phyloP scores from a whole-genome alignment of 257 asterid species.

The Vinca minor region DNA sequence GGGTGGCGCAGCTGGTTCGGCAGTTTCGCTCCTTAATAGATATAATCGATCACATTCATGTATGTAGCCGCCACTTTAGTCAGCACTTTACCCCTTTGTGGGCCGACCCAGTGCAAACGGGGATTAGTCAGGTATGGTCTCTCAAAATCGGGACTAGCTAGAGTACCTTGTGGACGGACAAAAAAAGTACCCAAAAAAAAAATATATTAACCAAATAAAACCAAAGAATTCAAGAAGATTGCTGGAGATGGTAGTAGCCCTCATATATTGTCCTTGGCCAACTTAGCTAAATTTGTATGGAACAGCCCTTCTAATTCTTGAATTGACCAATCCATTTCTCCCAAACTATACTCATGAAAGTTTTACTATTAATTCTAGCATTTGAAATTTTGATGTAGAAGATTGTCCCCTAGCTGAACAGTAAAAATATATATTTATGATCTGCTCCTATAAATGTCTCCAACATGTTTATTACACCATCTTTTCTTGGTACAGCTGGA shows the following conservation, averaged over 20 bases:
- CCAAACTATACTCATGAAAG: conserved; percentile 1
- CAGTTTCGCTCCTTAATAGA: too few species aligned
- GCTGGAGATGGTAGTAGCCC: neutral
- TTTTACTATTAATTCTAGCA: neutral
- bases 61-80: too few species aligned
- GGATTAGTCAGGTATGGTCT: too few species aligned
- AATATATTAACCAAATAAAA: too few species aligned
- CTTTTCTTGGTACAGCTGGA: neutral
- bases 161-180: too few species aligned
- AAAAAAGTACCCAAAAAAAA: too few species aligned
- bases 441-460: neutral
- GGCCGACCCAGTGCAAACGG: too few species aligned
- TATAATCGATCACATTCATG: conserved; percentile 3
- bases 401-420: too few species aligned
- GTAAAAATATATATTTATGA: too few species aligned
- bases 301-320: neutral
- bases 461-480: neutral
- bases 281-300: conserved; percentile 10
- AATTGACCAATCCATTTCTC: conserved; percentile 3
- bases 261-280: neutral
- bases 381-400: neutral
- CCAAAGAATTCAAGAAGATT: neutral
- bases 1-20: too few species aligned
- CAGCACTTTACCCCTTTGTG: too few species aligned
- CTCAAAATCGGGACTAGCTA: too few species aligned